These are phyloP conservation scores for Leccinum broughii DNA, from an alignment of 768 basidiomycete species.

Conservation along the genomic window DNA sequence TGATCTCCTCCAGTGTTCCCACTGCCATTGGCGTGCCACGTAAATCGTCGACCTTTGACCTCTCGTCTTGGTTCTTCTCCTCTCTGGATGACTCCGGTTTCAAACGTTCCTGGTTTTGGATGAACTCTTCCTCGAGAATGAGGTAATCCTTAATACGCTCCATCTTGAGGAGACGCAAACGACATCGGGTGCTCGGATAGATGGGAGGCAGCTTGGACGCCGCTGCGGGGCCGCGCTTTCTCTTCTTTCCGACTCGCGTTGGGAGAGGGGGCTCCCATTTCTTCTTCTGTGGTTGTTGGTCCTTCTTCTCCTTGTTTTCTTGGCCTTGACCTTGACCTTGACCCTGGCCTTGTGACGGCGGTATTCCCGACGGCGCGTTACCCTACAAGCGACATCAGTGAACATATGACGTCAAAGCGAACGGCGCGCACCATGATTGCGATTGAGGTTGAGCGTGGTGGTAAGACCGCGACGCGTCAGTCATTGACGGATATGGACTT, in stretches of 20 bases:
- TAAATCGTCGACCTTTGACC: conserved; percentile 90
- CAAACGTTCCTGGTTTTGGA: conserved; percentile 87
- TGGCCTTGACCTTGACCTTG: conserved; percentile 49
- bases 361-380: conserved; percentile 68
- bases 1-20: conserved; percentile 96
- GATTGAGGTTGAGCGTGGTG: conserved; percentile 6
- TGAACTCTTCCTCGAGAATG: conserved; percentile 92
- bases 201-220: conserved; percentile 91
- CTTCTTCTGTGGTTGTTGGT: conserved; percentile 64
- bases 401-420: not conserved
- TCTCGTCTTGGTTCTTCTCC: conserved; percentile 95
- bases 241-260: conserved; percentile 97
- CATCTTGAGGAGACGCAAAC: conserved; percentile 91
- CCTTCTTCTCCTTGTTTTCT: conserved; percentile 48
- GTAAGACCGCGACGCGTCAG: conserved; percentile 50
- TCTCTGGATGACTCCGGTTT: conserved; percentile 87
- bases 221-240: conserved; percentile 85
- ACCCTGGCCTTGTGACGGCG: conserved; percentile 34
- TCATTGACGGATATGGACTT: conserved; percentile 40
- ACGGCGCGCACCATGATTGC: conserved; percentile 25
- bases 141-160: conserved; percentile 99
- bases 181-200: conserved; percentile 92
- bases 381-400: conserved; percentile 49
- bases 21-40: conserved; percentile 98
- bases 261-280: conserved; percentile 99